A percentile compares a stretch with the other conserved stretches of the same genome.
These are phyloP conservation scores for Backusella liffmaniae DNA, from an alignment of 192 early-diverging fungal species.

Conservation along the genomic window DNA sequence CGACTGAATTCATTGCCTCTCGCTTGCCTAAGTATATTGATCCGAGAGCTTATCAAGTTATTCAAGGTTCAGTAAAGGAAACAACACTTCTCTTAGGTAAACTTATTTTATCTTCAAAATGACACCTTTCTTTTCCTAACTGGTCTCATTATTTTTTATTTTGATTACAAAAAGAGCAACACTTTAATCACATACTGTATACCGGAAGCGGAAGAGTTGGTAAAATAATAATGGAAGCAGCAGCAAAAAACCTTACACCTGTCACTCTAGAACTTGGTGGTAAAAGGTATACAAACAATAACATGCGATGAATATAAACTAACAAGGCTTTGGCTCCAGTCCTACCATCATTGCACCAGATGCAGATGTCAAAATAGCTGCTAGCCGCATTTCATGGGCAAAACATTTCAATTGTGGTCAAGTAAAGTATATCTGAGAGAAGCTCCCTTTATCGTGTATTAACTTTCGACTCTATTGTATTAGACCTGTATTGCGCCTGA, in stretches of 20 bases:
- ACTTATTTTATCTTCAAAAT: constrained; percentile 57
- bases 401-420: constrained; percentile 89
- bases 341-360: constrained; percentile 67
- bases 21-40: constrained; percentile 80
- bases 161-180: constrained; percentile 5
- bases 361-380: constrained; percentile 58
- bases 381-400: constrained; percentile 73
- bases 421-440: constrained; percentile 32
- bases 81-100: constrained; percentile 69
- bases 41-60: constrained; percentile 56
- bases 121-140: background rate
- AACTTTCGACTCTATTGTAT: background rate
- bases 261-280: constrained; percentile 94
- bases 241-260: constrained; percentile 80
- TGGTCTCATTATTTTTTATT: background rate
- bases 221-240: constrained; percentile 80
- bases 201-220: constrained; percentile 86
- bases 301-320: background rate
- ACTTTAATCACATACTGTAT: constrained; percentile 91
- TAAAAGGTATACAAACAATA: constrained; percentile 53
- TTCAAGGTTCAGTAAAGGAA: constrained; percentile 77
- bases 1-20: constrained; percentile 58
- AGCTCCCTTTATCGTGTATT: background rate
- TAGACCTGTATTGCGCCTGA: constrained; percentile 81
- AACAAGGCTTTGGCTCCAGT: constrained; percentile 16